A percentile compares a stretch with the other conserved stretches of the same genome.
These are phyloP conservation scores for Pseudocercospora ulei DNA, from an alignment of 2,329 filamentous ascomycete species.

Conservation along the genomic window DNA sequence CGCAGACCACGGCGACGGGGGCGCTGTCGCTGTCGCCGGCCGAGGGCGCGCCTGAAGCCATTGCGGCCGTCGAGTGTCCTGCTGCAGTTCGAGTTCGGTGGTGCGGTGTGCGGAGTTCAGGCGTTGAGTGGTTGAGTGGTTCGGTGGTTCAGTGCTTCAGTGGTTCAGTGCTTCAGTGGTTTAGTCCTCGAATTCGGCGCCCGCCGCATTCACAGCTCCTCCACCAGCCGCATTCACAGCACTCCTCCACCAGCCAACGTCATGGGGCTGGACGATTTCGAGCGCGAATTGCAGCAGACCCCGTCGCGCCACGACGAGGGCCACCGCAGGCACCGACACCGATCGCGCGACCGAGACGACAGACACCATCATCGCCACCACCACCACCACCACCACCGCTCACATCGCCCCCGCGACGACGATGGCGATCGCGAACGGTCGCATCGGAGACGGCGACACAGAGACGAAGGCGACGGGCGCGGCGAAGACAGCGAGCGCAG, in stretches of 20 bases:
- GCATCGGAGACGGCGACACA: constrained; percentile 35
- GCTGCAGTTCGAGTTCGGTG: not conserved
- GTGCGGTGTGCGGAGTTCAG: not conserved
- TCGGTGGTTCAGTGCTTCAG: too few relatives aligned
- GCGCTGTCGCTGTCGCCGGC: constrained; percentile 29
- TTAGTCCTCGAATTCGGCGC: too few relatives aligned
- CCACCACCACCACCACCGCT: constrained; percentile 34
- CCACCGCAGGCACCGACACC: constrained; percentile 47
- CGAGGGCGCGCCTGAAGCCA: constrained; percentile 13
- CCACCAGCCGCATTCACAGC: too few relatives aligned
- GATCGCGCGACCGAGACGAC: constrained; percentile 21
- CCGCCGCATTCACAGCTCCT: too few relatives aligned
- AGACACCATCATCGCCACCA: constrained; percentile 33
- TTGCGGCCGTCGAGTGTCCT: not conserved
- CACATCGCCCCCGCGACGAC: constrained; percentile 36
- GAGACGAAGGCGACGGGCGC: constrained; percentile 38
- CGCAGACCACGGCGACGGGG: constrained; percentile 77
- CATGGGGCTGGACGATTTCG: constrained; percentile 63
- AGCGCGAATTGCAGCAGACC: constrained; percentile 61
- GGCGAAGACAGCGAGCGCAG: constrained; percentile 40
- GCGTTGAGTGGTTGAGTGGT: not conserved
- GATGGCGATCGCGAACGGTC: constrained; percentile 32
- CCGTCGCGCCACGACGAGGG: constrained; percentile 46
- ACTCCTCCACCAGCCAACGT: constrained; percentile 4
- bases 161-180: too few relatives aligned